phyloP scores from a whole-genome alignment of 1,139 yeast genomes.

The Scheffersomyces insectosa region DNA sequence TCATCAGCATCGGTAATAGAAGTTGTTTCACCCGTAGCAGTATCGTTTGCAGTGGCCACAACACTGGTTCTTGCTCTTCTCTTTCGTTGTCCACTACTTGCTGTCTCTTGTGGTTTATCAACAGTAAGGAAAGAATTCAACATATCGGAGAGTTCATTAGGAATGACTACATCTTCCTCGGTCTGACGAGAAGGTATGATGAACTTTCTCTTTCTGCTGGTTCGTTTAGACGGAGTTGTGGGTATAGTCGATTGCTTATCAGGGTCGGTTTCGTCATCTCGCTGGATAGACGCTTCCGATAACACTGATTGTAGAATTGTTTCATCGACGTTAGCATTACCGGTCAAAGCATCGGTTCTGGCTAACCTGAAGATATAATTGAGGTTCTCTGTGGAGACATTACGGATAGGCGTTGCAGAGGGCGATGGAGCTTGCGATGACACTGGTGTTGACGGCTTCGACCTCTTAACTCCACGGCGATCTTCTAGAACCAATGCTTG shows the following conservation, averaged over 20 bases:
- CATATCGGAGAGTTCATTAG: constrained; percentile 70
- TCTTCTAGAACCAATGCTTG: constrained; percentile 64
- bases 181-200: constrained; percentile 35
- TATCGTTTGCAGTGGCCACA: constrained; percentile 4
- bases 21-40: not conserved
- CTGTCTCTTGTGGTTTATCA: constrained; percentile 6
- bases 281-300: constrained; percentile 12
- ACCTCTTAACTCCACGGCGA: constrained; percentile 40
- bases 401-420: constrained; percentile 12
- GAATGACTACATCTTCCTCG: constrained; percentile 46
- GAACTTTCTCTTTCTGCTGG: constrained; percentile 24
- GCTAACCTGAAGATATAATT: constrained; percentile 54
- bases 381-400: constrained; percentile 18
- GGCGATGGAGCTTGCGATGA: constrained; percentile 23
- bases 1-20: constrained; percentile 3
- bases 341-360: constrained; percentile 54
- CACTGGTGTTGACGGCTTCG: constrained; percentile 42
- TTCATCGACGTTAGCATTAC: constrained; percentile 13
- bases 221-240: not conserved
- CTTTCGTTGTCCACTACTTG: constrained; percentile 6
- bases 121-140: constrained; percentile 53
- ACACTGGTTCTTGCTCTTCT: constrained; percentile 10
- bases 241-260: constrained; percentile 2
- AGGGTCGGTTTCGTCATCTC: constrained; percentile 8
- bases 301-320: constrained; percentile 24